Percentiles rank a stretch among this genome's conserved stretches.
Evolutionary conservation across 2,329 filamentous ascomycete genomes (phyloP).

Genomic region (Aciculosporium take): DNA sequence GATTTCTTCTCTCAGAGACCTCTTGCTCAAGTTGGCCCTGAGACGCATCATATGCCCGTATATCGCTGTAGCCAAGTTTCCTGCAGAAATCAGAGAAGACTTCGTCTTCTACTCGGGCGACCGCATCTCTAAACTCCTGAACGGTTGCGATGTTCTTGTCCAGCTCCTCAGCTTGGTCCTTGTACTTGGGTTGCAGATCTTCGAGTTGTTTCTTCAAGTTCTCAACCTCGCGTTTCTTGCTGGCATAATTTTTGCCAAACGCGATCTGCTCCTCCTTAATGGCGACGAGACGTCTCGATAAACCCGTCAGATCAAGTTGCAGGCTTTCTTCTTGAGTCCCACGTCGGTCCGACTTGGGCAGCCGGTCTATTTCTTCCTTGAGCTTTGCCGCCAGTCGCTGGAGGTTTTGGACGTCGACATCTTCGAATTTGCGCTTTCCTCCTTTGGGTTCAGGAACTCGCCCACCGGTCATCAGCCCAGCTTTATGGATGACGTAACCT

Average conservation of each 20-base stretch:
- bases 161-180: constrained; percentile 56
- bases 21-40: constrained; percentile 89
- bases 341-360: constrained; percentile 66
- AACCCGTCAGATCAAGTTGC: constrained; percentile 61
- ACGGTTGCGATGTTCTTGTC: constrained; percentile 39
- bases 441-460: constrained; percentile 63
- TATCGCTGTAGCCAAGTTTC: constrained; percentile 72
- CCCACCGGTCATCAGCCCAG: constrained; percentile 91
- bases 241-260: constrained; percentile 68
- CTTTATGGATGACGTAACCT: constrained; percentile 94
- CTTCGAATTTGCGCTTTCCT: constrained; percentile 72
- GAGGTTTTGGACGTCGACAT: constrained; percentile 78
- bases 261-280: constrained; percentile 62
- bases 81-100: constrained; percentile 78
- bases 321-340: constrained; percentile 67
- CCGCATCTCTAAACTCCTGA: constrained; percentile 42
- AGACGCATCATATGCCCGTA: constrained; percentile 84
- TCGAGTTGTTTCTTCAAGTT: constrained; percentile 58
- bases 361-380: constrained; percentile 59
- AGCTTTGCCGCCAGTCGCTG: constrained; percentile 61
- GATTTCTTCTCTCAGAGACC: constrained; percentile 69
- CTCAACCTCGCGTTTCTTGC: constrained; percentile 70
- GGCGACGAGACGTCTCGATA: constrained; percentile 62
- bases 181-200: constrained; percentile 64
- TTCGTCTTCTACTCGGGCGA: constrained; percentile 73